phyloP scores from a whole-genome alignment of 495 filamentous ascomycete genomes.

The Sabuloglossum arenarium region DNA sequence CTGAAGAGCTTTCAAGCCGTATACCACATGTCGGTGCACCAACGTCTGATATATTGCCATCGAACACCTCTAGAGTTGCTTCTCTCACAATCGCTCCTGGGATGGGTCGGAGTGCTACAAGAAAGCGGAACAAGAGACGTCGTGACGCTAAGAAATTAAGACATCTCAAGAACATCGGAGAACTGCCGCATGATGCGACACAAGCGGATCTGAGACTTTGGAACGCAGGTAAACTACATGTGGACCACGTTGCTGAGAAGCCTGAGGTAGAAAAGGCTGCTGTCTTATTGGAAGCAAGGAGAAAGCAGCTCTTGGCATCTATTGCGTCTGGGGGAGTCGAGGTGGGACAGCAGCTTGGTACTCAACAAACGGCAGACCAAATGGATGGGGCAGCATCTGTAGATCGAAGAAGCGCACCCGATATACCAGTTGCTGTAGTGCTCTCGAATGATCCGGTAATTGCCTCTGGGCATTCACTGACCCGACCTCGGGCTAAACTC shows the following conservation, averaged over 20 bases:
- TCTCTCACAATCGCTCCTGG: background rate
- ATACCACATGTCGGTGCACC: background rate
- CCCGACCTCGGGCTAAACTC: conserved; percentile 27
- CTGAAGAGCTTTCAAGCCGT: conserved; percentile 1
- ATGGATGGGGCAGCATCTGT: too few species aligned
- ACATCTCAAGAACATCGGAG: conserved; percentile 27
- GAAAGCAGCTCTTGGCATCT: conserved; percentile 28
- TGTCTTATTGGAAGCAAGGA: conserved; percentile 27
- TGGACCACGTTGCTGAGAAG: background rate
- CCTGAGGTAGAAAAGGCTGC: background rate
- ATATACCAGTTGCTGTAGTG: background rate
- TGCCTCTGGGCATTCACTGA: conserved; percentile 7
- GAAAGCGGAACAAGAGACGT: conserved; percentile 31
- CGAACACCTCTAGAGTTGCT: background rate
- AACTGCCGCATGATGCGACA: conserved; percentile 26
- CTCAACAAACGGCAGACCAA: background rate
- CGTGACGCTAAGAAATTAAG: conserved; percentile 24
- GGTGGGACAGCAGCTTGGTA: conserved; percentile 12
- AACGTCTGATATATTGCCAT: background rate
- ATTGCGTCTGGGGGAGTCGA: conserved; percentile 31
- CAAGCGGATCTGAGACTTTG: conserved; percentile 20
- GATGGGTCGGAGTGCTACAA: conserved; percentile 17
- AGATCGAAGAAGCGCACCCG: background rate
- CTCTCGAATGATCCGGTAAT: background rate
- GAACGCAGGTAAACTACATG: background rate